Percentiles rank a stretch among this genome's conserved stretches.
Evolutionary conservation across 108 stramenopile genomes (phyloP).

Genomic region (Fragilaria radians): DNA sequence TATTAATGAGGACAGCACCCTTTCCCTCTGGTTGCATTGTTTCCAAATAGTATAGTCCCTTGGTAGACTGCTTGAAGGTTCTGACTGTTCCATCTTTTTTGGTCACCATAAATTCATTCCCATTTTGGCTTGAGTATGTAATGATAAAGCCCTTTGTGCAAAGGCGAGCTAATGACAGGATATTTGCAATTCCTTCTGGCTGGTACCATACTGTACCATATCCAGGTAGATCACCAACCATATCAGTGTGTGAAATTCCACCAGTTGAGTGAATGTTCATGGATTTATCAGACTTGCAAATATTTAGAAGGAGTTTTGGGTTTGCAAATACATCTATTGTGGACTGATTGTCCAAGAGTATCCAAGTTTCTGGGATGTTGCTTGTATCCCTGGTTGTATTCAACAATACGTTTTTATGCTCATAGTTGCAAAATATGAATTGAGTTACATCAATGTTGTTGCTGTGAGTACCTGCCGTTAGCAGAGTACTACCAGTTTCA

Average conservation of each 20-base stretch:
- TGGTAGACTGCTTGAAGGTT: constrained; percentile 3
- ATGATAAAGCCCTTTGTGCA: constrained; percentile 3
- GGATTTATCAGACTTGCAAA: constrained; percentile 5
- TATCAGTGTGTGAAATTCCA: constrained; percentile 13
- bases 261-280: constrained; percentile 21
- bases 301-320: constrained; percentile 19
- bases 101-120: constrained; percentile 4
- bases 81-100: constrained; percentile 1
- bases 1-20: too few species aligned
- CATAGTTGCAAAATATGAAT: not conserved
- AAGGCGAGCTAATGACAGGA: constrained; percentile 19
- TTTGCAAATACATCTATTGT: constrained; percentile 27
- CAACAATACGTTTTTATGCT: not conserved
- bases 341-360: constrained; percentile 34
- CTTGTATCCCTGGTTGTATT: not conserved
- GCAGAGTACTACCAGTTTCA: not conserved
- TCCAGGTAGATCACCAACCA: constrained; percentile 23
- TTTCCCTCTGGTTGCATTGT: constrained; percentile 15
- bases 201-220: constrained; percentile 32
- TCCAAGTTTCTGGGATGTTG: constrained; percentile 3
- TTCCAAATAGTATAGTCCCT: constrained; percentile 7
- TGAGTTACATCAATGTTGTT: not conserved
- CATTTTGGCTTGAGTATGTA: constrained; percentile 14
- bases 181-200: constrained; percentile 29
- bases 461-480: not conserved